These are phyloP conservation scores for Chloris gayana DNA, from an alignment of 176 grass and related monocot genomes.

Conservation along the genomic window DNA sequence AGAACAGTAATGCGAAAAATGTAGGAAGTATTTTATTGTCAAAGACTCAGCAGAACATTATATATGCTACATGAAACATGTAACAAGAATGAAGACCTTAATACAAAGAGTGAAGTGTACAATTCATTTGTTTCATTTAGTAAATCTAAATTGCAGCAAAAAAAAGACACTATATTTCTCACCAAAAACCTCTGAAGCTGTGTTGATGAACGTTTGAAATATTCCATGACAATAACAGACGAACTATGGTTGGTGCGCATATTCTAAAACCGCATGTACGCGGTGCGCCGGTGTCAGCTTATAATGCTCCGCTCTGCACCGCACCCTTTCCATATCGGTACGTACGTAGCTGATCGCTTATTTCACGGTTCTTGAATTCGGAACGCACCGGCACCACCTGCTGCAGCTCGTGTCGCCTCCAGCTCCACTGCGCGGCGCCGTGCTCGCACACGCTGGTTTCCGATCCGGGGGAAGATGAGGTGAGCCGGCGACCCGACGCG, in stretches of 20 bases:
- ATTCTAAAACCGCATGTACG: no score
- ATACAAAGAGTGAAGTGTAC: background rate
- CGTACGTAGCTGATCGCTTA: no score
- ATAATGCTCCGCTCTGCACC: no score
- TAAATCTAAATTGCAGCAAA: slow-evolving; percentile 28
- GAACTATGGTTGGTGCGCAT: background rate
- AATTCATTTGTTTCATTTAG: background rate
- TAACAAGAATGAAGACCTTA: slow-evolving; percentile 1
- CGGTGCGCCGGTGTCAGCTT: no score
- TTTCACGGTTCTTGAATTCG: no score
- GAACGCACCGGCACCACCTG: no score
- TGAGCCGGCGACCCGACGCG: no score
- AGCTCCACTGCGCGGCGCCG: no score
- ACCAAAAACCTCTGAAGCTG: slow-evolving; percentile 68
- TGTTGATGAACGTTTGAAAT: slow-evolving; percentile 49
- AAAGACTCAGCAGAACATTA: slow-evolving; percentile 1
- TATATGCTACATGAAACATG: slow-evolving; percentile 17
- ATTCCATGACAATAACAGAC: slow-evolving; percentile 57
- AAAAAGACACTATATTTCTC: slow-evolving; percentile 21
- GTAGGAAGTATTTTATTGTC: slow-evolving; percentile 11
- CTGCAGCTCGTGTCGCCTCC: no score
- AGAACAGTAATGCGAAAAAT: slow-evolving; percentile 14
- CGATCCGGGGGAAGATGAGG: no score
- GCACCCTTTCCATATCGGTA: no score
- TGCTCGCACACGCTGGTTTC: no score